Conservation (phyloP, 371 early-diverging fungal genomes). For the Sporodiniella umbellata region DNA sequence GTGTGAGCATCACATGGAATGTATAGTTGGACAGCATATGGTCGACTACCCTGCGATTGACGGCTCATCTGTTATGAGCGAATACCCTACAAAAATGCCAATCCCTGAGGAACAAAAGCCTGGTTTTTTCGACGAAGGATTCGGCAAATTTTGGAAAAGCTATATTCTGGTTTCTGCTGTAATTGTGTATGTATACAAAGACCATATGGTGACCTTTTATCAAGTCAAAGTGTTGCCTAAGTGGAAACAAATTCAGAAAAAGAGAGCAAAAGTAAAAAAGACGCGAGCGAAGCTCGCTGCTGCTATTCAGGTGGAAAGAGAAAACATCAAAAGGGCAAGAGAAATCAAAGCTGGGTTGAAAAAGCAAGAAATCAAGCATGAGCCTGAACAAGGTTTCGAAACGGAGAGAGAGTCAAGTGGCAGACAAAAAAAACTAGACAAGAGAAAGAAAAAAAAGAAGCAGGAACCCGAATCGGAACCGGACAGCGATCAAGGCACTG, state of each 20-base stretch:
- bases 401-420: not conserved
- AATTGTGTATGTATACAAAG: conserved; percentile 26
- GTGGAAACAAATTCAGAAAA: conserved; percentile 20
- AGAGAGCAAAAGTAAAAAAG: conserved; percentile 15
- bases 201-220: conserved; percentile 16
- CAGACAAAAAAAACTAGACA: not conserved
- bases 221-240: conserved; percentile 14
- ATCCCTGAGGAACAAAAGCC: conserved; percentile 2
- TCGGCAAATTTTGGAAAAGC: conserved; percentile 38
- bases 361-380: conserved; percentile 1
- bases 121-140: conserved; percentile 28
- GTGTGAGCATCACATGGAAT: conserved; percentile 35
- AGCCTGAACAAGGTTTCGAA: not conserved
- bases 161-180: conserved; percentile 20
- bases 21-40: conserved; percentile 30
- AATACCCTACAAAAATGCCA: not conserved
- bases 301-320: conserved; percentile 10
- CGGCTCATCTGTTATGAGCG: not conserved
- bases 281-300: conserved; percentile 17
- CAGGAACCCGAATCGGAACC: too few relatives aligned
- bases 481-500: not conserved
- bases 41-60: conserved; percentile 7
- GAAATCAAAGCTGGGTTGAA: not conserved
- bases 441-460: conserved; percentile 1
- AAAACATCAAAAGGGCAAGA: conserved; percentile 12